Evolutionary conservation across 139 green algal genomes (phyloP), one percentile per base, ranked within the genome.

Genomic region (Nannochloris sp.): DNA sequence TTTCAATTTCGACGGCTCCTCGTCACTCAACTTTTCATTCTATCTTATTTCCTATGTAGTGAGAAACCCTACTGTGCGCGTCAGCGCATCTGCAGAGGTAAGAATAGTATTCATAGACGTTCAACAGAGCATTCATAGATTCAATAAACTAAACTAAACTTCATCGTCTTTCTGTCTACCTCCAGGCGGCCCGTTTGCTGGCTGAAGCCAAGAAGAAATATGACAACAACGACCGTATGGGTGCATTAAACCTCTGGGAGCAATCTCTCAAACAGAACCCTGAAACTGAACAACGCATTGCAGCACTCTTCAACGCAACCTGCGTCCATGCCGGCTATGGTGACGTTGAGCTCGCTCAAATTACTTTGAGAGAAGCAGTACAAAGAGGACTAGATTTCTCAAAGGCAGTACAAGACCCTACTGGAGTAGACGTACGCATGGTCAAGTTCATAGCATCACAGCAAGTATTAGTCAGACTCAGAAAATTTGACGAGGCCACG

Each of bases 271-370:
- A 66, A 1, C 54, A 83, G 72, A 76, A 82, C 23, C 72, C 78
- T 5, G 79, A 51, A 5, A 10, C 47, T 1, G 23, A 79, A 42
- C 67, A 92, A 57, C 47, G 71, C 7, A 70, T 74, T 47, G 74
- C 72, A 15, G 77, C 85, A 12, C 61, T 89, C 36, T 92, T 71
- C 55, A 85, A 84, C 15, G 57, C 61, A 0, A 83, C 73, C 15
- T 82, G 75, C 9, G 71, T 90, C 53, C 86, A 95, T 62, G 83
- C 87, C 1, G 73, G 73, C 0, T 90, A 87, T 59, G 85, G 85
- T 3, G 87, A 95, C 55, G 66, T 92, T 14, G 87, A 95, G 73
- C 79, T 91, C 12, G 87, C 87, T 7, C 81, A 93, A 62, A 86
- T 93, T 23, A 86, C 81, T 0, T 54, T 93, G 31, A 54, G 86